A percentile compares a stretch with the other conserved stretches of the same genome.
phyloP scores from a whole-genome alignment of 352 stramenopile genomes.

The Lagenidium giganteum region DNA sequence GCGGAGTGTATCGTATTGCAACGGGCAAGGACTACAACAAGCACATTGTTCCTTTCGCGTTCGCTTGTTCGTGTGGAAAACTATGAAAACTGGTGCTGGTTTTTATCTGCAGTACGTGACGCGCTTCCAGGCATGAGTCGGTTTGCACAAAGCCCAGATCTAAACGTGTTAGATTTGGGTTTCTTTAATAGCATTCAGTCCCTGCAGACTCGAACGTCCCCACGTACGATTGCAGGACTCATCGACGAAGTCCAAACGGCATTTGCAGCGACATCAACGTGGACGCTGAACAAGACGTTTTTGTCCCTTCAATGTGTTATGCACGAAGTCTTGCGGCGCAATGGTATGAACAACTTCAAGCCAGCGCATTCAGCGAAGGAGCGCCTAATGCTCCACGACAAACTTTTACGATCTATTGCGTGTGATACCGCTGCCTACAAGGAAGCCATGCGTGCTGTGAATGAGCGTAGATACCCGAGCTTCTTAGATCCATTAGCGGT shows the following conservation, averaged over 20 bases:
- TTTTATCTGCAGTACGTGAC: too few species aligned
- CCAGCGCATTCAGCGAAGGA: too few species aligned
- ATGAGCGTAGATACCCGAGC: too few species aligned
- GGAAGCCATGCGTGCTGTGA: too few species aligned
- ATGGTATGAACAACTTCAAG: slow-evolving; percentile 20
- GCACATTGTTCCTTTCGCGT: slow-evolving; percentile 7
- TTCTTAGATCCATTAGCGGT: too few species aligned
- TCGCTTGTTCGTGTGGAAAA: slow-evolving; percentile 18
- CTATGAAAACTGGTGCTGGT: slow-evolving; percentile 21
- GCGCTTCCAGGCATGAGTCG: too few species aligned
- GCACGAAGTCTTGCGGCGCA: slow-evolving; percentile 10
- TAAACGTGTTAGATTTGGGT: slow-evolving; percentile 18
- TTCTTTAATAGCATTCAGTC: slow-evolving; percentile 18
- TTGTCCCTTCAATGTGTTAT: slow-evolving; percentile 16
- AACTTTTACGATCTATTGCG: too few species aligned
- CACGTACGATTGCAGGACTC: not conserved
- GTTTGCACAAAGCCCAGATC: too few species aligned
- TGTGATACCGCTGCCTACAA: too few species aligned
- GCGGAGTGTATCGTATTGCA: slow-evolving; percentile 10
- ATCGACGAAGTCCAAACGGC: slow-evolving; percentile 8
- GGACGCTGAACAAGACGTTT: slow-evolving; percentile 20
- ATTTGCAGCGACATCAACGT: slow-evolving; percentile 3
- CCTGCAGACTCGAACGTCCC: slow-evolving; percentile 7
- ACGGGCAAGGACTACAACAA: slow-evolving; percentile 23
- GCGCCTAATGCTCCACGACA: too few species aligned